Percentiles rank a stretch among this genome's conserved stretches.
These are phyloP conservation scores for Corylus heterophylla DNA, from an alignment of 306 rosid genomes.

Conservation along the genomic window DNA sequence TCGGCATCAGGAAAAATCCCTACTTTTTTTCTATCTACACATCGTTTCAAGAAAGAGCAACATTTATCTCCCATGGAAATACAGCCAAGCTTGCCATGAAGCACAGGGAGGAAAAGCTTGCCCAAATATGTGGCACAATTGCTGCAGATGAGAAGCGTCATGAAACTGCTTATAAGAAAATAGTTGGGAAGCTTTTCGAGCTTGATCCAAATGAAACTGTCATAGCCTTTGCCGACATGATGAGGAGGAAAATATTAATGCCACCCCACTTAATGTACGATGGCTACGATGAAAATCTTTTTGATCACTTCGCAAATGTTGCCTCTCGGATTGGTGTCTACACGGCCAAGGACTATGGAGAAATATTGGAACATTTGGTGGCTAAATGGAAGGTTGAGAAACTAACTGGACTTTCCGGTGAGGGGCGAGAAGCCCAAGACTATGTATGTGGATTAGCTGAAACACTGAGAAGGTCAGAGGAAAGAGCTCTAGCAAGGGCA, in stretches of 20 bases:
- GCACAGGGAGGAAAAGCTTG: too few relatives aligned
- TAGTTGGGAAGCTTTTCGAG: too few relatives aligned
- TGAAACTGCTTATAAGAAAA: too few relatives aligned
- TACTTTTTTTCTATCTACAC: constrained; percentile 81
- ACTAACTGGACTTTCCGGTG: constrained; percentile 66
- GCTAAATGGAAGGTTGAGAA: constrained; percentile 72
- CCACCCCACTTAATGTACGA: constrained; percentile 89
- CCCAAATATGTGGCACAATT: too few relatives aligned
- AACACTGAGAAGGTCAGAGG: constrained; percentile 74
- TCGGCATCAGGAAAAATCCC: constrained; percentile 70
- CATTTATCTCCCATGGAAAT: too few relatives aligned
- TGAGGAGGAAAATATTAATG: constrained; percentile 87
- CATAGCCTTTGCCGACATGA: constrained; percentile 72
- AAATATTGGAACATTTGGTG: constrained; percentile 74
- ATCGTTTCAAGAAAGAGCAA: constrained; percentile 77
- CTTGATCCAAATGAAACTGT: constrained; percentile 72
- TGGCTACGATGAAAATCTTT: constrained; percentile 63
- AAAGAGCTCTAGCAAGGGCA: constrained; percentile 63
- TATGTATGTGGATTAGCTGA: constrained; percentile 68
- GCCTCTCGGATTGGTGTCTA: constrained; percentile 82
- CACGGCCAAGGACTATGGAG: constrained; percentile 79
- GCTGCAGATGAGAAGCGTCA: too few relatives aligned
- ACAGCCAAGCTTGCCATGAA: too few relatives aligned
- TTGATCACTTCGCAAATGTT: constrained; percentile 61
- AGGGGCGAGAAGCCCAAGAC: constrained; percentile 81